Evolutionary conservation across 805 yeast species (phyloP), one percentile per base, ranked within the genome.

Genomic region (Metschnikowia sp.): DNA sequence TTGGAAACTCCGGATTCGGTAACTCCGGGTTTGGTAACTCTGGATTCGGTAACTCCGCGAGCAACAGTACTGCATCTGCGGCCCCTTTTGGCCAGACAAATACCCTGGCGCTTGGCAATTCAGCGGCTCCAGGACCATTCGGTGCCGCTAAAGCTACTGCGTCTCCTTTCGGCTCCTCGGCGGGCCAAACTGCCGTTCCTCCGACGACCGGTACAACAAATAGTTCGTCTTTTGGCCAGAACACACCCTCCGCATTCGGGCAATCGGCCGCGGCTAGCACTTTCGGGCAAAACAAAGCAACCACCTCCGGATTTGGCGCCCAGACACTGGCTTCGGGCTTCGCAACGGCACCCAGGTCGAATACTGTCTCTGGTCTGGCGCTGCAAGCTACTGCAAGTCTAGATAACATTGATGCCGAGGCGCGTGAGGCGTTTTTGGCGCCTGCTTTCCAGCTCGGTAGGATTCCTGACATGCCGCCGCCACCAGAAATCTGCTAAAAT

Each of bases 391-490:
- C 40, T n/a, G 15, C 42, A 8, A 37, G 41, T 18, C 12, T 35
- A 9, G 69, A 65, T 0, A 78, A 76, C 3, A 54, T 82, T 3
- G 66, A 77, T 40, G 76, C 74, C 4, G 11, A 66, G 3, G 70
- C 81, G 0, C 40, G 69, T 9, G 69, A 65, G 6, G 75, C 76
- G 19, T 88, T 86, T 60, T 60, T 72, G 51, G 70, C 78, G 1
- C 54, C 58, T 0, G 44, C 49, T 4, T 86, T 86, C 53, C 59
- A 63, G n/a, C 56, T 86, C 31, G 92, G 91, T 0, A 64, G 66
- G 26, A 79, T 86, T 2, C 95, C 95, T 0, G 92, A 85, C 49
- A 56, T 80, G 6, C 82, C 89, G 3, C 94, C 95, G 6, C 90
- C 94, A 1, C 36, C 73, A 9, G 70, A 44, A 29, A 39, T 53